Percentiles rank a stretch among this genome's conserved stretches.
These are phyloP conservation scores for Saitozyma sp. DNA, from an alignment of 768 basidiomycete species.

Conservation along the genomic window DNA sequence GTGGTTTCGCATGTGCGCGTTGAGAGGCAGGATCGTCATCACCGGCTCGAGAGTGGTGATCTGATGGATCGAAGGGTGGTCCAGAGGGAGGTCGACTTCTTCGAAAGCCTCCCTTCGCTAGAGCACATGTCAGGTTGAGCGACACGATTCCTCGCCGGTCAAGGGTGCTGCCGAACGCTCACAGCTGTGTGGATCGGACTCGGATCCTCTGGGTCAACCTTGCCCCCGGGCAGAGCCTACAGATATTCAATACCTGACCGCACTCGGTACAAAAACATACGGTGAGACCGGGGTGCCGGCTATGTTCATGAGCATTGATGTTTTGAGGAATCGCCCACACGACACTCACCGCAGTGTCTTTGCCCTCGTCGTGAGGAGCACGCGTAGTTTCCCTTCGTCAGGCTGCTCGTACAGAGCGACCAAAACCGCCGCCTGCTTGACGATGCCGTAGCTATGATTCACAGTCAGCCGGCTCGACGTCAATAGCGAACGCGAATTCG, in stretches of 20 bases:
- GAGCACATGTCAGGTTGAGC: constrained; percentile 4
- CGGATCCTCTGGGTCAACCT: constrained; percentile 66
- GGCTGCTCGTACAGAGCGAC: constrained; percentile 74
- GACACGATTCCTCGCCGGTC: neutral
- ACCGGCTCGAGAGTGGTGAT: constrained; percentile 65
- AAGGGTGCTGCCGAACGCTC: constrained; percentile 44
- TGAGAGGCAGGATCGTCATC: constrained; percentile 40
- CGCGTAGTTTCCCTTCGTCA: constrained; percentile 62
- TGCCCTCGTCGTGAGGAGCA: constrained; percentile 82
- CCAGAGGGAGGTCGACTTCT: constrained; percentile 67
- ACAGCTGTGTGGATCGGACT: constrained; percentile 74
- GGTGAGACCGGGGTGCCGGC: constrained; percentile 40
- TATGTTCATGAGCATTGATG: neutral
- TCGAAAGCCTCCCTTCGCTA: constrained; percentile 82
- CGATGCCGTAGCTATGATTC: constrained; percentile 19
- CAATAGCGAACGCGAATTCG: neutral
- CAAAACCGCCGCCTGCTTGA: constrained; percentile 72
- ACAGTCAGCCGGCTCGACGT: neutral
- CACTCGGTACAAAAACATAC: constrained; percentile 14
- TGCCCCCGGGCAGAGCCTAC: constrained; percentile 75
- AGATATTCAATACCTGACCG: neutral
- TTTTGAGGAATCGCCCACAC: neutral
- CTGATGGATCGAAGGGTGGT: constrained; percentile 62
- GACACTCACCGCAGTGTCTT: constrained; percentile 52
- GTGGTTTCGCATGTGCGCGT: constrained; percentile 42